Base-by-base conservation (phyloP, 306 rosid species). In the Alnus glutinosa region DNA sequence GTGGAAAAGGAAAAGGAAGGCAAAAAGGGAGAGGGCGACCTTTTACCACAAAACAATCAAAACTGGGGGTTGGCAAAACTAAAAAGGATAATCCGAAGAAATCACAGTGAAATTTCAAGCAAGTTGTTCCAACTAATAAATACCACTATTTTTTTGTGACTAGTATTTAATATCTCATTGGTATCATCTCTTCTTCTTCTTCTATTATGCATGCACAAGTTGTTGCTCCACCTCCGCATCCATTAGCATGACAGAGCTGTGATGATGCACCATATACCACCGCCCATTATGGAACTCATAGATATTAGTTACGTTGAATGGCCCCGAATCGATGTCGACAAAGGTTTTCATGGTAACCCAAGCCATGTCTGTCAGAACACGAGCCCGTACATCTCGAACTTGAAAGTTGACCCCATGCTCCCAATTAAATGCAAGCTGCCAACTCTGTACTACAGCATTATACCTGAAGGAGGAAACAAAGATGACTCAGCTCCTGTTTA, bases 261-360 rank as follows among this genome's bases (percentile, higher is more conserved):
- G 98, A 83, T 96, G 99, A 82, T 93, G 98, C 80, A 96, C 98
- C 93, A 96, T 83, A 76, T 88, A 91, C 99, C 99, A 96, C 74
- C 90, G 85, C 55, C 97, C 98, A 7, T 83, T 87, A 39, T 87
- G 94, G 71, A 87, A 89, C 91, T 93, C 99, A 62, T 80, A 96
- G 81, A 93, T 57, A 74, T 93, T 93, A 55, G 98, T 89, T 77
- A 88, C 88, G 54, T 85, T 87, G 91, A 96, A 96, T 78, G 97
- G 97, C 79, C 94, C 97, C 0, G 90, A 81, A 66, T 93, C 97
- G 81, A 96, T 79, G 84, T 93, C 93, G 30, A 93, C 87, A 7
- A 69, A 86, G 37, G 96, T 90, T 89, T 86, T 95, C 99, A 95
- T 93, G 73, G 93, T 89, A 78, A 96, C 96, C 99, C 99, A 96